These are phyloP conservation scores for Xerocomus alliaceus DNA, from an alignment of 1,284 basidiomycete genomes.

Conservation along the genomic window DNA sequence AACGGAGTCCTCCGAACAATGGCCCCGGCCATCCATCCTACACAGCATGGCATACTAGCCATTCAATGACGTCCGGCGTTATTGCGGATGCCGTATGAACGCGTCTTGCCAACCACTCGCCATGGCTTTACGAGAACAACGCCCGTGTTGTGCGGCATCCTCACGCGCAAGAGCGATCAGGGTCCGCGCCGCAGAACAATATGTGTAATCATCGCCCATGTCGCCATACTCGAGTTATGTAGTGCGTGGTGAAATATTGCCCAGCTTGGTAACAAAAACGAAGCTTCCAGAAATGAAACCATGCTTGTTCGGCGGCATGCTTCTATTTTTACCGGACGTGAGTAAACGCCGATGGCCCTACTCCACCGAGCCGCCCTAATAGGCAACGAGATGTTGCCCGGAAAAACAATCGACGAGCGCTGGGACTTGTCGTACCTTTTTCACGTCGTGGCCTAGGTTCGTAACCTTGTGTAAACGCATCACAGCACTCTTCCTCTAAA, in stretches of 20 bases:
- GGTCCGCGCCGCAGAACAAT: constrained; percentile 11
- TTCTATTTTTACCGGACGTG: constrained; percentile 13
- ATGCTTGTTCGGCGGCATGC: background rate
- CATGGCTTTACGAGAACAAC: constrained; percentile 19
- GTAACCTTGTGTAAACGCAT: constrained; percentile 24
- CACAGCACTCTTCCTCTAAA: constrained; percentile 29
- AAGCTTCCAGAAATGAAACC: constrained; percentile 21
- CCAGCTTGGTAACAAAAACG: constrained; percentile 5
- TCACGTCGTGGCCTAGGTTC: constrained; percentile 14
- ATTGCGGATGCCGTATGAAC: constrained; percentile 28
- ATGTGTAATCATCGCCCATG: constrained; percentile 6
- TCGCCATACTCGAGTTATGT: constrained; percentile 1
- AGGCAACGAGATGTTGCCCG: background rate
- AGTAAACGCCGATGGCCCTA: no score
- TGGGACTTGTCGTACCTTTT: constrained; percentile 1
- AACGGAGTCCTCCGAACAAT: no score
- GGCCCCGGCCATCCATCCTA: background rate
- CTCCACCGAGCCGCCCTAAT: background rate
- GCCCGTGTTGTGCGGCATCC: constrained; percentile 11
- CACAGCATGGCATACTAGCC: constrained; percentile 11
- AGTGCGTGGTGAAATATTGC: constrained; percentile 3
- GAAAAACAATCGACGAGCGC: background rate
- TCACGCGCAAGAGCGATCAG: constrained; percentile 31
- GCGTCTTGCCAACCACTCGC: background rate
- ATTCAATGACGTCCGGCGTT: constrained; percentile 20